Conservation (phyloP, 345 rosid species). For the Tarenaya hassleriana region DNA sequence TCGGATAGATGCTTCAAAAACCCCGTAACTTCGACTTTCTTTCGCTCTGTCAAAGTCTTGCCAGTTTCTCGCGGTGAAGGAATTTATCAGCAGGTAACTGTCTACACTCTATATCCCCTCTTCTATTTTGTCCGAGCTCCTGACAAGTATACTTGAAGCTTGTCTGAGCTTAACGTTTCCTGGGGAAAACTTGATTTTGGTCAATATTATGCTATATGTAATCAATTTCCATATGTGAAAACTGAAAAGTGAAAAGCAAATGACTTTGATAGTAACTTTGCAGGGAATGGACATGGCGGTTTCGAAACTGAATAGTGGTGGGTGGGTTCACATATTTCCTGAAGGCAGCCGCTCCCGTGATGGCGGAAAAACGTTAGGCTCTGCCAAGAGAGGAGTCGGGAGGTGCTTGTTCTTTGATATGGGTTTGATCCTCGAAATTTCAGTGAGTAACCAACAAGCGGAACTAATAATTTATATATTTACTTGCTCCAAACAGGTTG, state of each 20-base stretch:
- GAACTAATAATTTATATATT: background rate
- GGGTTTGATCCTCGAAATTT: background rate
- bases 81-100: slow-evolving; percentile 79
- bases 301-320: slow-evolving; percentile 77
- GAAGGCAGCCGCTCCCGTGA: slow-evolving; percentile 94
- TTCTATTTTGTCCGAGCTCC: background rate
- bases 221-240: background rate
- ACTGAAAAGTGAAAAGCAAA: too few relatives aligned
- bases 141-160: background rate
- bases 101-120: background rate
- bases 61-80: slow-evolving; percentile 96
- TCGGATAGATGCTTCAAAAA: slow-evolving; percentile 84
- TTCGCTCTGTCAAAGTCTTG: slow-evolving; percentile 75
- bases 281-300: slow-evolving; percentile 99
- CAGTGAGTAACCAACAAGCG: background rate
- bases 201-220: background rate
- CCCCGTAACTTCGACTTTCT: slow-evolving; percentile 86
- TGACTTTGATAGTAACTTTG: background rate
- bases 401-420: slow-evolving; percentile 41
- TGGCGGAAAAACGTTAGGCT: slow-evolving; percentile 82
- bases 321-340: slow-evolving; percentile 98
- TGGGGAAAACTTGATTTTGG: background rate
- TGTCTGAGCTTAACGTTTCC: background rate
- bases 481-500: slow-evolving; percentile 43
- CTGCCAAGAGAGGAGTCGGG: slow-evolving; percentile 91